These are phyloP conservation scores for Cymodocea nodosa DNA, from an alignment of 116 monocot genomes.

Conservation along the genomic window DNA sequence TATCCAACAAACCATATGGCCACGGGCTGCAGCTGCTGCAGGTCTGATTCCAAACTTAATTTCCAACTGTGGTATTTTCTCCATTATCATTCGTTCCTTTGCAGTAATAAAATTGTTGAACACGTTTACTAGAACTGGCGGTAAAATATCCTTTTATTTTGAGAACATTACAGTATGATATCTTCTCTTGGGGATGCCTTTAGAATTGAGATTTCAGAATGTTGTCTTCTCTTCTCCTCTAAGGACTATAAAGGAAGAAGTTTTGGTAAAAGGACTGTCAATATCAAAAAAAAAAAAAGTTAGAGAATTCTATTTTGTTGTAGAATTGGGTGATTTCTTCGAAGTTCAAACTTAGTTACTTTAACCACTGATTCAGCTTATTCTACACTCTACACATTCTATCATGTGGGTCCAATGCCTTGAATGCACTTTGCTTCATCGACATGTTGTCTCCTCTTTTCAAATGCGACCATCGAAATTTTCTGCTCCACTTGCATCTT, in stretches of 20 bases:
- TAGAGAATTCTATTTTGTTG: background rate
- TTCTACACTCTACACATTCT: background rate
- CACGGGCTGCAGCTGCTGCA: slow-evolving; percentile 97
- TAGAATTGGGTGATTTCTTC: background rate
- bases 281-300: no score
- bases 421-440: no score
- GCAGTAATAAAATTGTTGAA: background rate
- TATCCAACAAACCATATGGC: slow-evolving; percentile 98
- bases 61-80: background rate
- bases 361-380: background rate
- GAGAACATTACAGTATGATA: no score
- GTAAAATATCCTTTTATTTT: no score
- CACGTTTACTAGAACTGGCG: no score
- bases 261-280: no score
- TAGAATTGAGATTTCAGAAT: no score
- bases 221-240: no score
- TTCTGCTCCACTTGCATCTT: background rate
- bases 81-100: background rate
- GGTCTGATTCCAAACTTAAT: slow-evolving; percentile 28
- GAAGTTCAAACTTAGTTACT: background rate
- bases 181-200: no score
- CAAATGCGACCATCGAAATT: background rate
- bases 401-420: background rate
- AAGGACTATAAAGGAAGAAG: no score
- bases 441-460: background rate